phyloP scores from a whole-genome alignment of 2,329 filamentous ascomycete species.

The Kalaharituber pfeilii region DNA sequence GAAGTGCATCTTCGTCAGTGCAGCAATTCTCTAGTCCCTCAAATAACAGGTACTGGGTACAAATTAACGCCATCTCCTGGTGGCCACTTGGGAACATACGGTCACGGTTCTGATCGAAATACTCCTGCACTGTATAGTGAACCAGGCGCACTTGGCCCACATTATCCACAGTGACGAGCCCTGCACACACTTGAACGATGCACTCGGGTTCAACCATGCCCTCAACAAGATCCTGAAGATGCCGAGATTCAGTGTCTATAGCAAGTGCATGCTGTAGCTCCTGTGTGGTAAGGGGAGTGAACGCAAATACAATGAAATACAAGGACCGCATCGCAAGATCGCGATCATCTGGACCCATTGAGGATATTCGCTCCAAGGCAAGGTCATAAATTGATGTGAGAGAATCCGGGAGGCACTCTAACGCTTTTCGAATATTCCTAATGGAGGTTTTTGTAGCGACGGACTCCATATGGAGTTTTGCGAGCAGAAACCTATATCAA shows the following conservation, averaged over 20 bases:
- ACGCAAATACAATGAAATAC: background rate
- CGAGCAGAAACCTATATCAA: slow-evolving; percentile 1
- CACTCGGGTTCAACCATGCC: background rate
- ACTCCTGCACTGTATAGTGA: slow-evolving; percentile 25
- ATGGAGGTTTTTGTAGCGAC: background rate
- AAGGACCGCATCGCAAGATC: background rate
- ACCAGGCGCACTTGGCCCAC: slow-evolving; percentile 21
- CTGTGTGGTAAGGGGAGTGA: background rate
- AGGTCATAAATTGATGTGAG: background rate
- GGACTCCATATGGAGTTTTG: background rate
- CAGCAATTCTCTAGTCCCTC: background rate
- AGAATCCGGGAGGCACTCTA: background rate
- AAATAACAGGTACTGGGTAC: slow-evolving; percentile 1
- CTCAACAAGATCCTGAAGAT: background rate
- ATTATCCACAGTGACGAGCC: slow-evolving; percentile 23
- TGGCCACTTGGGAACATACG: background rate
- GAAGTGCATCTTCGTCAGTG: background rate
- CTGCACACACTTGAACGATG: slow-evolving; percentile 20
- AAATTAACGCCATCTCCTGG: background rate
- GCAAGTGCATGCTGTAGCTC: slow-evolving; percentile 7
- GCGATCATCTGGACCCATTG: background rate
- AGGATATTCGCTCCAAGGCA: background rate
- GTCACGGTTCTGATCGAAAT: slow-evolving; percentile 11
- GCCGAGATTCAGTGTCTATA: background rate
- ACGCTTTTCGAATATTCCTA: background rate